Evolutionary conservation across 495 filamentous ascomycete genomes (phyloP).

Genomic region (Penicillium lagena): DNA sequence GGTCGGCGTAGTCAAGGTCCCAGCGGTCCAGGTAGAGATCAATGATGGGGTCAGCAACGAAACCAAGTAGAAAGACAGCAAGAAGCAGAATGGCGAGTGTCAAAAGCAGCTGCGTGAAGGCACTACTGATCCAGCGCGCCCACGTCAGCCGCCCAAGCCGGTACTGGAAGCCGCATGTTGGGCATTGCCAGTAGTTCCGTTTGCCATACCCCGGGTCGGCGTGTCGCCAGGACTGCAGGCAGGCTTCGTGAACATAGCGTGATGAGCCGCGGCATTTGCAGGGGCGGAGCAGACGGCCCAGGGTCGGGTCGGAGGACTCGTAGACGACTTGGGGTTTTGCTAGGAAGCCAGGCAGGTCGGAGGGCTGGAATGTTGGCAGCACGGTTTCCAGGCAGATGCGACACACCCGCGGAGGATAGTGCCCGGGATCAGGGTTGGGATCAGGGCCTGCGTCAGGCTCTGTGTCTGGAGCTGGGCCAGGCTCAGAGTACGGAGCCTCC

Average conservation of each 20-base stretch:
- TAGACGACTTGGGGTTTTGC: constrained; percentile 63
- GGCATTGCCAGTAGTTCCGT: constrained; percentile 78
- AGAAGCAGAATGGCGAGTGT: constrained; percentile 64
- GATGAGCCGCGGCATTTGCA: constrained; percentile 91
- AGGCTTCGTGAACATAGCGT: constrained; percentile 93
- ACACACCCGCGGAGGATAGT: constrained; percentile 68
- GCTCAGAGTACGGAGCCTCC: too few relatives aligned
- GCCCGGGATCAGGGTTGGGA: constrained; percentile 1
- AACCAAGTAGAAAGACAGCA: constrained; percentile 74
- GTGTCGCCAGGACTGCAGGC: constrained; percentile 79
- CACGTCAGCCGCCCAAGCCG: constrained; percentile 70
- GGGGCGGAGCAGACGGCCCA: constrained; percentile 79
- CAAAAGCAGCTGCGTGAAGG: constrained; percentile 52
- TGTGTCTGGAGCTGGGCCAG: too few relatives aligned
- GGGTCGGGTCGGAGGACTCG: constrained; percentile 63
- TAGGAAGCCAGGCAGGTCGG: constrained; percentile 44
- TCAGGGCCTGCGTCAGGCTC: too few relatives aligned
- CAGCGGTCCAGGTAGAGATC: constrained; percentile 77
- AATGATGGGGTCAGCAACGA: constrained; percentile 89
- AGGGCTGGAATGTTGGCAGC: constrained; percentile 65
- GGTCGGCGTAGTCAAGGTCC: constrained; percentile 32
- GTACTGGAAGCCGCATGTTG: constrained; percentile 83
- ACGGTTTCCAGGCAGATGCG: constrained; percentile 91
- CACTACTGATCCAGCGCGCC: constrained; percentile 68
- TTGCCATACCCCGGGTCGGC: constrained; percentile 59